A percentile compares a stretch with the other conserved stretches of the same genome.
Evolutionary conservation across 2,329 filamentous ascomycete species (phyloP).

Genomic region (Aspergillus flavus): DNA sequence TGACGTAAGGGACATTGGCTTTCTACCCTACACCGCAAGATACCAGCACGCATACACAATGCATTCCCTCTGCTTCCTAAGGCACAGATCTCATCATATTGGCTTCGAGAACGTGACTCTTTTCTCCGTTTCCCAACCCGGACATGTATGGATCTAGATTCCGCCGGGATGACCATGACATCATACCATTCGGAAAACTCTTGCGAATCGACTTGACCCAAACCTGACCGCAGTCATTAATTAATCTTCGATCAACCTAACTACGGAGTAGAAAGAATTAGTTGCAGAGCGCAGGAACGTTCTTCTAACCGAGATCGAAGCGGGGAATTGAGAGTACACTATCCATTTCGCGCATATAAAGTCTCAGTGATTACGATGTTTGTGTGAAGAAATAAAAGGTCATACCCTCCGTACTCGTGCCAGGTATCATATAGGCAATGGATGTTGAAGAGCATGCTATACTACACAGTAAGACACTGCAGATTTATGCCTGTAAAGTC

Average conservation of each 20-base stretch:
- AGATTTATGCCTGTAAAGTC: slow-evolving; percentile 1
- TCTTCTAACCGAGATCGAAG: neutral
- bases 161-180: neutral
- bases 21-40: neutral
- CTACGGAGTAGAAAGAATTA: neutral
- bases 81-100: neutral
- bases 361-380: neutral
- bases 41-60: neutral
- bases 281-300: neutral
- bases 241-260: neutral
- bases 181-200: neutral
- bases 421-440: no score
- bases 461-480: neutral
- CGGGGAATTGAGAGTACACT: neutral
- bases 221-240: neutral
- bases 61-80: neutral
- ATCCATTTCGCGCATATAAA: neutral
- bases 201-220: neutral
- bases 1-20: neutral
- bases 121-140: neutral
- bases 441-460: no score
- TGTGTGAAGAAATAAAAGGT: neutral
- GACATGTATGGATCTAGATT: neutral
- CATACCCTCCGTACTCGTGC: neutral
- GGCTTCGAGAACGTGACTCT: neutral